Percentiles rank a stretch among this genome's conserved stretches.
Conservation (phyloP, 768 basidiomycete genomes). For the Hirschioporus abietinus region DNA sequence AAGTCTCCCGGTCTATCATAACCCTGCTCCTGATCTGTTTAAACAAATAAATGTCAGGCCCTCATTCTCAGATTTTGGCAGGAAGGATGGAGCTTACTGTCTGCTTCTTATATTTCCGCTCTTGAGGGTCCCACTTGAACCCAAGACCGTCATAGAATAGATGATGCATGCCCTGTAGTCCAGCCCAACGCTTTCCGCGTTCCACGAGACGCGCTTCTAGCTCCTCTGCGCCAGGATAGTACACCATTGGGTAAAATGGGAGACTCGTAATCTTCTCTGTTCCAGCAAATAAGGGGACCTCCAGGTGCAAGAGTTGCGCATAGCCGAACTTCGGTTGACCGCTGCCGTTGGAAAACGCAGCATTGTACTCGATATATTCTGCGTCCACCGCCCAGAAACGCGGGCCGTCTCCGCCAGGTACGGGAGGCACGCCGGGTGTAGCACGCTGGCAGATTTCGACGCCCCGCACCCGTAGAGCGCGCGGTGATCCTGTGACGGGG, state of each 20-base stretch:
- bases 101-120: not conserved
- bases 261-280: constrained; percentile 18
- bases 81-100: not conserved
- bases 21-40: constrained; percentile 48
- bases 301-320: not conserved
- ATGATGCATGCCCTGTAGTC: constrained; percentile 7
- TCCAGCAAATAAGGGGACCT: constrained; percentile 17
- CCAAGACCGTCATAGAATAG: constrained; percentile 12
- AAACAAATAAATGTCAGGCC: not conserved
- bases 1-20: constrained; percentile 60
- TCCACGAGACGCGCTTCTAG: constrained; percentile 9
- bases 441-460: constrained; percentile 4
- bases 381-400: constrained; percentile 10
- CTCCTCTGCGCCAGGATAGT: constrained; percentile 8
- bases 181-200: constrained; percentile 15
- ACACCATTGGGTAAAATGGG: constrained; percentile 15
- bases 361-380: not conserved
- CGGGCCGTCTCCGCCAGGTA: constrained; percentile 17
- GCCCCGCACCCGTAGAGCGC: constrained; percentile 11
- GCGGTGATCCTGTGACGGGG: constrained; percentile 14
- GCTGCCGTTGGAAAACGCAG: not conserved
- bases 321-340: not conserved
- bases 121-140: not conserved
- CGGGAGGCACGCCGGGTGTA: constrained; percentile 16
- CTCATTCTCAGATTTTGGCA: not conserved